phyloP scores from a whole-genome alignment of 1,139 yeast genomes.

The Schwanniomyces etchellsii region DNA sequence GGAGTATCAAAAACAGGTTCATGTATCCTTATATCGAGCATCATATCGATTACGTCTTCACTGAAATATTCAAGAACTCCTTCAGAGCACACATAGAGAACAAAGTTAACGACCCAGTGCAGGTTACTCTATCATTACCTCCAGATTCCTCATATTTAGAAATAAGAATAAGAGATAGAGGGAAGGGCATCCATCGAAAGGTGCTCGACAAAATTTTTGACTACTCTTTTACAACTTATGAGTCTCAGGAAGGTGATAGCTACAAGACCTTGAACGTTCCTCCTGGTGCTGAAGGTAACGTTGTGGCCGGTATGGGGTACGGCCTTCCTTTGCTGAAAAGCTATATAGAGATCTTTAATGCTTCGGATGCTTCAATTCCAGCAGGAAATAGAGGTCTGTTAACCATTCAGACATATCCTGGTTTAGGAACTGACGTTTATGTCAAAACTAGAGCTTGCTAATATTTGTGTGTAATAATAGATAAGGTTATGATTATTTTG shows the following conservation, averaged over 20 bases:
- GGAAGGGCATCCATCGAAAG: conserved; percentile 78
- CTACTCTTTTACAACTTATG: conserved; percentile 79
- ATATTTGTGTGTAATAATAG: background rate
- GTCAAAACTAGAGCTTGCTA: conserved; percentile 19
- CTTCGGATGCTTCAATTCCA: conserved; percentile 9
- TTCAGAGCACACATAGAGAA: conserved; percentile 82
- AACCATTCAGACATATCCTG: conserved; percentile 72
- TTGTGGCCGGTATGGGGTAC: conserved; percentile 94
- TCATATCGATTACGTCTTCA: conserved; percentile 80
- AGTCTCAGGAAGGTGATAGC: conserved; percentile 52
- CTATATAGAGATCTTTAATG: conserved; percentile 42
- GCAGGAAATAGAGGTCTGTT: conserved; percentile 52
- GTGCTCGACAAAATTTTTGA: conserved; percentile 67
- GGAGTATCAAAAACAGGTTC: conserved; percentile 14
- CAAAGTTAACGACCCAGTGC: conserved; percentile 52
- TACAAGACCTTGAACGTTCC: conserved; percentile 59
- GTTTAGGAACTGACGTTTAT: conserved; percentile 66
- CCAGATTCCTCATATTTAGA: conserved; percentile 41
- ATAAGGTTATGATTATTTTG: too few relatives aligned
- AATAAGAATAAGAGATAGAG: conserved; percentile 75
- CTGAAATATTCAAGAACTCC: conserved; percentile 83
- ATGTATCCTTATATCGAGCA: conserved; percentile 76
- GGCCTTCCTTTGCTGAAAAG: conserved; percentile 80
- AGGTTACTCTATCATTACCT: conserved; percentile 60
- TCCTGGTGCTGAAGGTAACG: conserved; percentile 66